Base-by-base conservation (phyloP, 2,329 filamentous ascomycete genomes). In the Alternaria sp. region DNA sequence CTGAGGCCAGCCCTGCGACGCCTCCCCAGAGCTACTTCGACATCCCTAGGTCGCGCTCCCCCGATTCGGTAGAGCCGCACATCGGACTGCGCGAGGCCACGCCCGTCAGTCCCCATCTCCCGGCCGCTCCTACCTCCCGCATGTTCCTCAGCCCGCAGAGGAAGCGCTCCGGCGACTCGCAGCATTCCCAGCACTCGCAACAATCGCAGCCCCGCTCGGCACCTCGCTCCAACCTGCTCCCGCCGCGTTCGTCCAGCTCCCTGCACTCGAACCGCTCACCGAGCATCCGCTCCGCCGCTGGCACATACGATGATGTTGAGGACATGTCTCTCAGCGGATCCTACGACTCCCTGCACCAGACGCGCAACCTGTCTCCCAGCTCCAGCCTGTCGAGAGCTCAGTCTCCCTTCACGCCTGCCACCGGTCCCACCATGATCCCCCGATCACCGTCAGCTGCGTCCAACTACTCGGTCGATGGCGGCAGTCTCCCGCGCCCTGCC, bases 371-470 rank as follows among this genome's bases (percentile, higher is more conserved):
- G 54, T 97, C 94, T 1, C 87, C 88, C 15, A 90, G 90, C 69
- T 94, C 87, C 68, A 87, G 84, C 51, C 79, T 88, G 30, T 90
- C 88, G 3, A 79, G 85, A 65, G 84, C 87, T 8, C 84, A 87
- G 54, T 90, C 89, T 21, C 89, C 89, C 50, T 84, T 88, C 65
- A 91, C 91, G 23, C 90, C 90, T 2, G 86, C 84, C 55, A 80
- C 87, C 61, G 85, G 87, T 15, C 84, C 88, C 2, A 67, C 88
- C 2, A 68, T 71, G 10, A 68, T 90, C 71, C 87, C 89, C 62
- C 87, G 94, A 73, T 97, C 94, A 1, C 93, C 94, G 2, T 98
- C 96, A 0, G 86, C 93, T 41, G 90, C 89, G 65, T 98, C 95
- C 1, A 93, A 97, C 65, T 87, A 88, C 55, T 97, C 94, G 2